Evolutionary conservation across 805 yeast species (phyloP), one percentile per base, ranked within the genome.

Genomic region (Suhomyces pyralidae): DNA sequence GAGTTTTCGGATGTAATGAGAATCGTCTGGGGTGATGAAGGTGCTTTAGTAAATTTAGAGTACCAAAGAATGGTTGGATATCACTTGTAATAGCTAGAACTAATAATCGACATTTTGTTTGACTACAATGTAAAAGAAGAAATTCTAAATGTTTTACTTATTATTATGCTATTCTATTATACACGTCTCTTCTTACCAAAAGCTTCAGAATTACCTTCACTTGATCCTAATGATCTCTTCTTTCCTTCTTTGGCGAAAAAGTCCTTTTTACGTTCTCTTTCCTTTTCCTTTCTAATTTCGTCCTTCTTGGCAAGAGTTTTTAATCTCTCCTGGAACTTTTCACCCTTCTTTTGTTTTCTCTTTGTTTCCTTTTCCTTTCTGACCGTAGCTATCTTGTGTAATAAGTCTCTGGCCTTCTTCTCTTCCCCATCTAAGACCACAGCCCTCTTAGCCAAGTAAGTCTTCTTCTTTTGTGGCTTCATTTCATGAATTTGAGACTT

Each of bases 371-470:
- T 93, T 54, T 87, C 94, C 63, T 84, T 89, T 63, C 90, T 83
- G 50, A 94, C 75, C 0, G 98, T 90, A 62, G 87, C 81, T 51
- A 94, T 84, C 72, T 89, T 89, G 70, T 87, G 93, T 78, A 94
- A 82, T 71, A 93, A 80, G 34, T 90, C 86, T 61, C 97, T 81
- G 30, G 96, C 92, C 74, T 90, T 88, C 85, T 90, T 90, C 71
- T 93, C 98, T 49, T 90, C 97, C 14, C 96, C 97, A 42, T 85
- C 88, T 40, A 92, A 73, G 6, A 94, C 94, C 50, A 94, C 97
- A 1, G 99, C 99, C 64, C 99, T 84, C 77, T 91, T 94, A 51
- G 76, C 72, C 82, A 87, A 67, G 66, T 93, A 94, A 0, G 97
- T 85, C 63, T 82, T 79, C 70, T 87, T 86, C 77, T 81, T 84